Evolutionary conservation across 192 early-diverging fungal genomes (phyloP).

Genomic region (Podila epicladia): DNA sequence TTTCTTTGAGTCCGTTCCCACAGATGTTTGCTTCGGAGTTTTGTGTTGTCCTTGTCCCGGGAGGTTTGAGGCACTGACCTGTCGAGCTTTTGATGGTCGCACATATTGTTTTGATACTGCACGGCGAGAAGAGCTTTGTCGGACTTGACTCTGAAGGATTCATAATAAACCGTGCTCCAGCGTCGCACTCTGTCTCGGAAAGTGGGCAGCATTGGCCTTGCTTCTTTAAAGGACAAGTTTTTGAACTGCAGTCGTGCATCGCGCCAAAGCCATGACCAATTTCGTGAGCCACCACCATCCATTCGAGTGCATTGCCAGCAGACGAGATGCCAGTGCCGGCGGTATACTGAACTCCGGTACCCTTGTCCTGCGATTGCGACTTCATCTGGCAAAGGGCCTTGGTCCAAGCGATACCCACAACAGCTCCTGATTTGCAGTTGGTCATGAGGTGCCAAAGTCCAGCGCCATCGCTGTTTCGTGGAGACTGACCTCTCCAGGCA

Average conservation of each 20-base stretch:
- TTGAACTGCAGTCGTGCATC: conserved; percentile 84
- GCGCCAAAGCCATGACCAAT: conserved; percentile 93
- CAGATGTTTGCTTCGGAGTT: conserved; percentile 77
- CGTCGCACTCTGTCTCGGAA: conserved; percentile 73
- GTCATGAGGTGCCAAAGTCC: conserved; percentile 97
- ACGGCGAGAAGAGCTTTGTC: conserved; percentile 75
- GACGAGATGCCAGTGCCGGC: conserved; percentile 90
- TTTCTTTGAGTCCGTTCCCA: conserved; percentile 93
- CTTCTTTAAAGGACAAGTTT: conserved; percentile 67
- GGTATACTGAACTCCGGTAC: conserved; percentile 60
- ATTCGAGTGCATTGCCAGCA: conserved; percentile 83
- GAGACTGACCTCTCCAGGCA: conserved; percentile 76
- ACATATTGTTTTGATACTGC: conserved; percentile 69
- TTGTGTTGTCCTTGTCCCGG: conserved; percentile 43
- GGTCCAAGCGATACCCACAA: conserved; percentile 92
- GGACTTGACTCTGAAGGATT: conserved; percentile 75
- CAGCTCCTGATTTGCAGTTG: conserved; percentile 73
- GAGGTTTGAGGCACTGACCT: conserved; percentile 38
- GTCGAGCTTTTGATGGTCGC: conserved; percentile 6
- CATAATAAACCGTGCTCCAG: conserved; percentile 74
- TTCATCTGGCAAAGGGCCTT: conserved; percentile 73
- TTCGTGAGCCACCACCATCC: conserved; percentile 96
- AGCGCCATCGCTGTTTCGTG: conserved; percentile 67
- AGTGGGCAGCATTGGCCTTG: conserved; percentile 73
- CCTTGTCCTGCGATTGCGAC: conserved; percentile 11